These are phyloP conservation scores for Casuarina equisetifolia DNA, from an alignment of 306 rosid species.

Conservation along the genomic window DNA sequence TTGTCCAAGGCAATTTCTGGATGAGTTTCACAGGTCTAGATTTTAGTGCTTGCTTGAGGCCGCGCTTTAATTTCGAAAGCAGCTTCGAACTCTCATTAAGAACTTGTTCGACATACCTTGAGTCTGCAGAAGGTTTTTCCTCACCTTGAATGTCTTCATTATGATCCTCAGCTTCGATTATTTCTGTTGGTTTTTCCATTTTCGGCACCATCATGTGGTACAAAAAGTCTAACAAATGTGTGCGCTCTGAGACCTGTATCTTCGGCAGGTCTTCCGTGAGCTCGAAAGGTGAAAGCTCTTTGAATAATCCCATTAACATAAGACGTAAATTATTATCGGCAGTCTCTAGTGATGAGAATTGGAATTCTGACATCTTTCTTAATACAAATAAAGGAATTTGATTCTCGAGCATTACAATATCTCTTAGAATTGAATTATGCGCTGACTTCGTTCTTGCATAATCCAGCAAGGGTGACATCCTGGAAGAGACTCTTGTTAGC, in stretches of 20 bases:
- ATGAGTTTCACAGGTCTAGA: conserved; percentile 56
- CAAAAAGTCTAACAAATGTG: conserved; percentile 66
- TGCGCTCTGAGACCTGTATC: conserved; percentile 39
- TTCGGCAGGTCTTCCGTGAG: conserved; percentile 38
- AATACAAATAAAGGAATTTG: conserved; percentile 69
- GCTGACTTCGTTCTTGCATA: conserved; percentile 16
- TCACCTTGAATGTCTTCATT: neutral
- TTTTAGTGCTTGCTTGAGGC: conserved; percentile 42
- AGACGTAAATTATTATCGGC: conserved; percentile 47
- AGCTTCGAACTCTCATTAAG: conserved; percentile 41
- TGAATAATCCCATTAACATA: conserved; percentile 56
- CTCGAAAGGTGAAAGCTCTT: conserved; percentile 67
- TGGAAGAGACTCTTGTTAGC: conserved; percentile 33
- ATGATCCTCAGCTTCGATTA: conserved; percentile 17
- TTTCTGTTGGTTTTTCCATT: conserved; percentile 22
- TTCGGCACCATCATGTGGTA: conserved; percentile 56
- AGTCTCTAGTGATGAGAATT: conserved; percentile 38
- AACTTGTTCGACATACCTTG: conserved; percentile 30
- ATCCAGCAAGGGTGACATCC: conserved; percentile 68
- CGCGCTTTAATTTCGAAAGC: conserved; percentile 52
- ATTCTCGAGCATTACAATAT: conserved; percentile 74
- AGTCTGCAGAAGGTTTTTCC: conserved; percentile 18
- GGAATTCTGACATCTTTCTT: conserved; percentile 56
- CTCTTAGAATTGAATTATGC: conserved; percentile 50
- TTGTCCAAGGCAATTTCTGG: conserved; percentile 59